phyloP scores from a whole-genome alignment of 2,329 filamentous ascomycete genomes.

The Colletotrichum camelliae region DNA sequence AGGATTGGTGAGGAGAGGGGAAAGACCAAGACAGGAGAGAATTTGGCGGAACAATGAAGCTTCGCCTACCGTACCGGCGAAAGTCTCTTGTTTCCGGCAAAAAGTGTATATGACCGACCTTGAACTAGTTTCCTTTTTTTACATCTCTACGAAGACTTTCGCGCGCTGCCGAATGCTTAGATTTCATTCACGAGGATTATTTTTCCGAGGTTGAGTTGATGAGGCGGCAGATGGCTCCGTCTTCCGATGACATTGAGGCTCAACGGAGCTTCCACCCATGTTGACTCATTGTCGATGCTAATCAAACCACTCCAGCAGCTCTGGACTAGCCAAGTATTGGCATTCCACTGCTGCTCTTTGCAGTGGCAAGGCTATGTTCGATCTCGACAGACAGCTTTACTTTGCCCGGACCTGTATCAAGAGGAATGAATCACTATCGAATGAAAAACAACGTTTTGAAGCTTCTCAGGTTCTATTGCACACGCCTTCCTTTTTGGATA shows the following conservation, averaged over 20 bases:
- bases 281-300: neutral
- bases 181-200: constrained; percentile 9
- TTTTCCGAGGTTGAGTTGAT: neutral
- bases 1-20: neutral
- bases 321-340: neutral
- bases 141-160: constrained; percentile 26
- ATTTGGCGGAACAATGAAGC: constrained; percentile 1
- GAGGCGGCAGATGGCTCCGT: neutral
- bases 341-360: neutral
- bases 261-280: neutral
- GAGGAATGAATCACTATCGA: neutral
- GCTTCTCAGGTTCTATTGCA: constrained; percentile 16
- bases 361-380: neutral
- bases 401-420: neutral
- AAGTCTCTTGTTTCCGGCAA: neutral
- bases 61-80: neutral
- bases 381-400: neutral
- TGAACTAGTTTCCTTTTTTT: constrained; percentile 26
- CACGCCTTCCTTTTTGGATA: constrained; percentile 14
- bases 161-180: constrained; percentile 15
- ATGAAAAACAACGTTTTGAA: neutral
- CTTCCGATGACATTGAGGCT: neutral
- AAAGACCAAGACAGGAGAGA: constrained; percentile 18
- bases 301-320: neutral
- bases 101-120: constrained; percentile 35